These are phyloP conservation scores for Vitis rotundifolia DNA, from an alignment of 164 flowering plant genomes.

Conservation along the genomic window DNA sequence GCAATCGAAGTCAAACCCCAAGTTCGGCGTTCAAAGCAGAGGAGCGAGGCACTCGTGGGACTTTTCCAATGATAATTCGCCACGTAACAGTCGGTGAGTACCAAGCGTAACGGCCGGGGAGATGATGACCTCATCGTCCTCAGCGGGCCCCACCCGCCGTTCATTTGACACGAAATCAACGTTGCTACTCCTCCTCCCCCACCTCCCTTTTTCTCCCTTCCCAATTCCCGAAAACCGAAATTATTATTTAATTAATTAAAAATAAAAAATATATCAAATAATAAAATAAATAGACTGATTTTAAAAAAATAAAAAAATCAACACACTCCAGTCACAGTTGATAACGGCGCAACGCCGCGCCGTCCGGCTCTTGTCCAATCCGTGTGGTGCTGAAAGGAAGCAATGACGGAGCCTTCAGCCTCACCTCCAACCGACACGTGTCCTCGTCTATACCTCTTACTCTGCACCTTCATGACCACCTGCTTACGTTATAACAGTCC, in stretches of 20 bases:
- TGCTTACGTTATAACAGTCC: constrained; percentile 23
- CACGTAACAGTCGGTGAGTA: constrained; percentile 33
- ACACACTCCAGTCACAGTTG: constrained; percentile 23
- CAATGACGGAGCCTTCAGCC: constrained; percentile 22
- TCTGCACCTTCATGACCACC: constrained; percentile 7
- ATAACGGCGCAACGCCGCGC: constrained; percentile 72
- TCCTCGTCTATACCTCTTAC: background rate
- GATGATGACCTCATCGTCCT: constrained; percentile 26
- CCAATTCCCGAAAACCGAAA: no score
- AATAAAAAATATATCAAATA: background rate
- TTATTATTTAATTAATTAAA: no score
- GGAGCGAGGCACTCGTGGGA: constrained; percentile 8
- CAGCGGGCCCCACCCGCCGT: constrained; percentile 42
- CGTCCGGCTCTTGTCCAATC: constrained; percentile 70
- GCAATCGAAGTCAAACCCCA: constrained; percentile 27
- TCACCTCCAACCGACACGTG: constrained; percentile 26
- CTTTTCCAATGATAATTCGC: background rate
- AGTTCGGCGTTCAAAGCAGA: constrained; percentile 37
- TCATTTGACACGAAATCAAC: constrained; percentile 22
- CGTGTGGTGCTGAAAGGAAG: constrained; percentile 41
- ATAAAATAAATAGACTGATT: background rate
- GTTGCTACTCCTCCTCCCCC: background rate
- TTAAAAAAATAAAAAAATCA: no score
- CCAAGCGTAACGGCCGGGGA: constrained; percentile 46
- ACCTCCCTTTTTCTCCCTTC: no score